Evolutionary conservation across 2,329 filamentous ascomycete genomes (phyloP), one percentile per base, ranked within the genome.

Genomic region (Xylariaceae sp.): DNA sequence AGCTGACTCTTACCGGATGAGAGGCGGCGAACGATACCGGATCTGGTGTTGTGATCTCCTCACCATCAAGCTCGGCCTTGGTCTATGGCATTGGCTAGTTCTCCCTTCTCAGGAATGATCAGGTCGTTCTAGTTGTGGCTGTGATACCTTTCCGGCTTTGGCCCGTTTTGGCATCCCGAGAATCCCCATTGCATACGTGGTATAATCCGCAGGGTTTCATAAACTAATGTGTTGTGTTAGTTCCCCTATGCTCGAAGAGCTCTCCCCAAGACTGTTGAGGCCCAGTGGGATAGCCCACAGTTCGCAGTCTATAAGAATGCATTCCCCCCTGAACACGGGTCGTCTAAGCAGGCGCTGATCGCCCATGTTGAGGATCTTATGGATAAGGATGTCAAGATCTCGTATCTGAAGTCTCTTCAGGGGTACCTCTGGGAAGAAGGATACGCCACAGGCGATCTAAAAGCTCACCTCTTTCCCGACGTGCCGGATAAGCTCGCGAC

Each of bases 401-500:
- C 88, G 48, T 92, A 91, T 73, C 79, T 92, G 64, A 94, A 94
- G 77, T 83, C 83, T 60, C 83, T 93, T 49, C 89, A 94, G 76
- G 88, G 90, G 66, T 86, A 89, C 68, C 81, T 94, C 47, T 94
- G 89, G 89, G 78, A 85, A 68, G 81, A 81, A 45, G 90, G 90
- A 60, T 94, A 93, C 75, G 78, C 80, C 61, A 82, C 81, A 55
- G 88, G 88, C 56, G 79, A 84, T 62, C 81, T 93, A 64, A 82
- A 82, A 62, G 89, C 89, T 30, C 87, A 88, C 8, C 78, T 94
- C 60, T 94, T 91, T 71, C 75, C 82, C 3, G 90, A 94, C 69
- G 89, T 93, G 15, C 77, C 83, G n/a, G 80, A 83, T 7, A 81
- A 81, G 63, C 77, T 92, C 63, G 73, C 77, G 56, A 67, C 75